A percentile compares a stretch with the other conserved stretches of the same genome.
These are phyloP conservation scores for Tetrahymena elliotti DNA, from an alignment of 73 alveolate species.

Conservation along the genomic window DNA sequence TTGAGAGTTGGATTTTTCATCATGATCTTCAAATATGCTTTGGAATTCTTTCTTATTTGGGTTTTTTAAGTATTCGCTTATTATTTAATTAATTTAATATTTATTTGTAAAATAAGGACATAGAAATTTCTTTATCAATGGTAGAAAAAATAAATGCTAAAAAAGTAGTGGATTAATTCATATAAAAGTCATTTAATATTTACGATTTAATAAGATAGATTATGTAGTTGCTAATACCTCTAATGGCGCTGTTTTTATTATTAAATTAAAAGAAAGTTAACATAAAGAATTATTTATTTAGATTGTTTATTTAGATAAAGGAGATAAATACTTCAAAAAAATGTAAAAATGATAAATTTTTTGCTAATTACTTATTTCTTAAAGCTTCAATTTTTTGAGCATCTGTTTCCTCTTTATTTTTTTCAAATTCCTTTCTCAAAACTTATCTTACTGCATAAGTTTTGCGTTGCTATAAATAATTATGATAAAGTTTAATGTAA, in stretches of 20 bases:
- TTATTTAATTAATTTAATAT: background rate
- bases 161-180: too few relatives aligned
- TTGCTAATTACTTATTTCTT: background rate
- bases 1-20: background rate
- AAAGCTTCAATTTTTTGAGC: background rate
- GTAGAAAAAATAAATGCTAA: background rate
- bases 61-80: background rate
- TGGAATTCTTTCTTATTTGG: background rate
- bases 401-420: background rate
- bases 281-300: too few relatives aligned
- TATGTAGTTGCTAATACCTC: background rate
- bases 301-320: too few relatives aligned
- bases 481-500: background rate
- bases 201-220: background rate
- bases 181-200: background rate
- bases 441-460: background rate
- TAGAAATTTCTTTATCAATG: background rate
- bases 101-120: background rate
- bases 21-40: background rate
- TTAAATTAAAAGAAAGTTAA: background rate
- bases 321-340: background rate
- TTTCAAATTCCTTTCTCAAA: background rate
- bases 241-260: background rate
- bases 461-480: background rate
- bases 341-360: background rate